phyloP scores from a whole-genome alignment of 2,329 filamentous ascomycete species.

The Tolypocladium amazonense region DNA sequence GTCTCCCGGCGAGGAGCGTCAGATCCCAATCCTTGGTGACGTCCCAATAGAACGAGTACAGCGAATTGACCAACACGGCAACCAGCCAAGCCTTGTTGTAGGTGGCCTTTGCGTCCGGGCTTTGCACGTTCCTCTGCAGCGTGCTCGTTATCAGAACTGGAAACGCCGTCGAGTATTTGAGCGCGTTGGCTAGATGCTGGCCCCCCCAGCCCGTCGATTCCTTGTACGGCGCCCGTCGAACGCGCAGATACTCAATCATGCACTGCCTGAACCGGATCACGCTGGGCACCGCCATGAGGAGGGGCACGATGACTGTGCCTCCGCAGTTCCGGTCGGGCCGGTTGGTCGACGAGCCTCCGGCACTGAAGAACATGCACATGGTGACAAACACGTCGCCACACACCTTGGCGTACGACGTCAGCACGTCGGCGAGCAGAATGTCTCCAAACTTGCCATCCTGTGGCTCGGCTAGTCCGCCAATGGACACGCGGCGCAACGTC shows the following conservation, averaged over 20 bases:
- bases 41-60: slow-evolving; percentile 99
- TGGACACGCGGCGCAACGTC: slow-evolving; percentile 64
- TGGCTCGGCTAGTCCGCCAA: slow-evolving; percentile 78
- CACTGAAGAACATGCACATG: slow-evolving; percentile 80
- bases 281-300: slow-evolving; percentile 75
- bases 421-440: slow-evolving; percentile 81
- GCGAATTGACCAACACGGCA: slow-evolving; percentile 70
- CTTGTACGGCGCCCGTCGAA: slow-evolving; percentile 45
- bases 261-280: slow-evolving; percentile 86
- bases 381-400: slow-evolving; percentile 82
- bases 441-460: slow-evolving; percentile 92
- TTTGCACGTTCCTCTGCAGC: slow-evolving; percentile 52
- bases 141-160: slow-evolving; percentile 78
- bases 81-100: slow-evolving; percentile 55
- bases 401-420: slow-evolving; percentile 92
- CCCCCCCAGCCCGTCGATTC: slow-evolving; percentile 61
- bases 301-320: slow-evolving; percentile 66
- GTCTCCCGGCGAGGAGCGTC: slow-evolving; percentile 57
- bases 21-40: slow-evolving; percentile 95
- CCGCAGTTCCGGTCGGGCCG: slow-evolving; percentile 76
- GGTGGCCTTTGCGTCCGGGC: slow-evolving; percentile 26
- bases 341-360: slow-evolving; percentile 62
- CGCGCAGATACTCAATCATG: slow-evolving; percentile 73
- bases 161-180: slow-evolving; percentile 91
- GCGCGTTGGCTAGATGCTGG: slow-evolving; percentile 83